Evolutionary conservation across 1,284 basidiomycete genomes (phyloP), one percentile per base, ranked within the genome.

Genomic region (Sanghuangporus weigelae): DNA sequence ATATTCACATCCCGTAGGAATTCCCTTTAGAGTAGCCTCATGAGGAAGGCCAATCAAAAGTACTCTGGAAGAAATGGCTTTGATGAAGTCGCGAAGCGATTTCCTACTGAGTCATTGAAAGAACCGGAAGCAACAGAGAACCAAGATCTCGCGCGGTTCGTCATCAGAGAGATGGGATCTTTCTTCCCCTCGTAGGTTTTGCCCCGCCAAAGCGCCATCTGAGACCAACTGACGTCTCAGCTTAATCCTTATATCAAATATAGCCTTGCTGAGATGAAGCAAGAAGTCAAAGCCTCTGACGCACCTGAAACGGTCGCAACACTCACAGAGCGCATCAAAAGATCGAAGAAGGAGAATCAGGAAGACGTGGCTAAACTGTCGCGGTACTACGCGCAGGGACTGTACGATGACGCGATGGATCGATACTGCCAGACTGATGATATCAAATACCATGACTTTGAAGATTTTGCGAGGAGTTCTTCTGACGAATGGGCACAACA

Each of bases 351-450:
- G 35, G 74, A 78, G 54, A 79, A 84, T 63, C 42, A 73, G 5
- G 69, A 72, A 26, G 78, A 84, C 64, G 73, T 85, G 3, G 72
- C 79, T 48, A 69, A 74, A 16, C 70, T 84, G 21, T 78, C 78
- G 63, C 64, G 65, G 21, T 74, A 77, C 59, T 79, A 83, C 11
- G 76, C 75, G 3, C 69, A 75, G 16, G 77, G 81, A 57, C 81
- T 81, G 59, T 67, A 68, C 35, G 72, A 78, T 35, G 79, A 80
- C 31, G 72, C 74, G 31, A 36, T 70, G 44, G 77, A 81, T 46
- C 72, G 72, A 21, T 74, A 73, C 39, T 53, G 64, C 16, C 61
- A 63, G 42, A 60, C 62, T 71, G 74, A 77, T 58, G 76, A 76
- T 49, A 68, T 71, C 5, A 65, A 68, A 7, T 72, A 72, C 63